Percentiles rank a stretch among this genome's conserved stretches.
phyloP scores from a whole-genome alignment of 2,329 filamentous ascomycete genomes.

The Cryphonectria naterciae region DNA sequence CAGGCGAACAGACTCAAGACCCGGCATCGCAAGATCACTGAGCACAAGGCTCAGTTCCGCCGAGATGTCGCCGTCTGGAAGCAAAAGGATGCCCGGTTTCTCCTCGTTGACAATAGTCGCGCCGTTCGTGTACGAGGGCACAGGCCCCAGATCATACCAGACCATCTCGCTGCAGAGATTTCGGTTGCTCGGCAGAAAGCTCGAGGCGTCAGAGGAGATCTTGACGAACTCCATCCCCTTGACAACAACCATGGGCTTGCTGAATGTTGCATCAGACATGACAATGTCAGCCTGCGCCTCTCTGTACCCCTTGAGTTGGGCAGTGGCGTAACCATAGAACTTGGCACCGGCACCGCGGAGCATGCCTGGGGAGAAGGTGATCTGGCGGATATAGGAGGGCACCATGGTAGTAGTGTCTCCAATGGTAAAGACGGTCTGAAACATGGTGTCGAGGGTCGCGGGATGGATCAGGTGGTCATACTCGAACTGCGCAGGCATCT shows the following conservation, averaged over 20 bases:
- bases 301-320: slow-evolving; percentile 40
- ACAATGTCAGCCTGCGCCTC: slow-evolving; percentile 48
- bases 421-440: slow-evolving; percentile 56
- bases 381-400: slow-evolving; percentile 49
- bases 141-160: slow-evolving; percentile 45
- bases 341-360: slow-evolving; percentile 38
- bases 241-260: slow-evolving; percentile 45
- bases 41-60: not conserved
- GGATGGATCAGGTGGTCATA: slow-evolving; percentile 62
- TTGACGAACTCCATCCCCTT: slow-evolving; percentile 50
- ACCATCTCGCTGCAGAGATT: slow-evolving; percentile 53
- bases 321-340: slow-evolving; percentile 49
- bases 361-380: slow-evolving; percentile 50
- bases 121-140: slow-evolving; percentile 36
- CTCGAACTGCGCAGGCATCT: slow-evolving; percentile 59
- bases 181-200: slow-evolving; percentile 53
- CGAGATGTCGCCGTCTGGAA: slow-evolving; percentile 20
- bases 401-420: slow-evolving; percentile 53
- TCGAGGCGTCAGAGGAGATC: slow-evolving; percentile 37
- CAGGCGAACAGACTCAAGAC: slow-evolving; percentile 41
- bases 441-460: slow-evolving; percentile 58
- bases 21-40: slow-evolving; percentile 28
- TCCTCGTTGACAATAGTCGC: slow-evolving; percentile 31
- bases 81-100: slow-evolving; percentile 38
- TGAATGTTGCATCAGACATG: slow-evolving; percentile 44